phyloP scores from a whole-genome alignment of 257 asterid species.

The Solanum piurae region DNA sequence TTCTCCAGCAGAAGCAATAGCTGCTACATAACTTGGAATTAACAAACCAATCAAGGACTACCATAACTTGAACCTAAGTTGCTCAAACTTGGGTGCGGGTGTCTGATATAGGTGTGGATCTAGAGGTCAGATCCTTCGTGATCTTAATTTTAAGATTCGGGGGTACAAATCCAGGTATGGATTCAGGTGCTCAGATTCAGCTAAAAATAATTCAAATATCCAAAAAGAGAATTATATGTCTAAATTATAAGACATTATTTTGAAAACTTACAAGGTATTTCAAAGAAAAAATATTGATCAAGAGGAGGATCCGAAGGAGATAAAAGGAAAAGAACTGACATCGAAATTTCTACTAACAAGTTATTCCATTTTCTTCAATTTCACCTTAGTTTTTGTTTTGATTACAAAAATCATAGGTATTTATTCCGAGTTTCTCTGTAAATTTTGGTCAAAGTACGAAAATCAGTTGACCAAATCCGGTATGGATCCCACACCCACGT shows the following conservation, averaged over 20 bases:
- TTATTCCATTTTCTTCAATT: neutral
- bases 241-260: neutral
- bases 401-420: neutral
- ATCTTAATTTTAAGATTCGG: neutral
- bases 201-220: neutral
- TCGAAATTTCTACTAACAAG: neutral
- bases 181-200: neutral
- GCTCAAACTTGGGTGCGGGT: neutral
- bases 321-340: neutral
- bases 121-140: neutral
- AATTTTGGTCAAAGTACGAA: neutral
- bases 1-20: neutral
- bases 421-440: neutral
- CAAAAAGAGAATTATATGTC: neutral
- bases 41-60: neutral
- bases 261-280: neutral
- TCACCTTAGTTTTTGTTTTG: neutral
- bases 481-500: neutral
- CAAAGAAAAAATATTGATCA: neutral
- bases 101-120: neutral
- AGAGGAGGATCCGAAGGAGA: neutral
- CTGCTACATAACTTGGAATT: neutral
- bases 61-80: neutral
- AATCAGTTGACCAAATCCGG: neutral
- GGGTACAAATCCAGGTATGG: neutral